Evolutionary conservation across 345 rosid species (phyloP), one percentile per base, ranked within the genome.

Genomic region (Excoecaria agallocha): DNA sequence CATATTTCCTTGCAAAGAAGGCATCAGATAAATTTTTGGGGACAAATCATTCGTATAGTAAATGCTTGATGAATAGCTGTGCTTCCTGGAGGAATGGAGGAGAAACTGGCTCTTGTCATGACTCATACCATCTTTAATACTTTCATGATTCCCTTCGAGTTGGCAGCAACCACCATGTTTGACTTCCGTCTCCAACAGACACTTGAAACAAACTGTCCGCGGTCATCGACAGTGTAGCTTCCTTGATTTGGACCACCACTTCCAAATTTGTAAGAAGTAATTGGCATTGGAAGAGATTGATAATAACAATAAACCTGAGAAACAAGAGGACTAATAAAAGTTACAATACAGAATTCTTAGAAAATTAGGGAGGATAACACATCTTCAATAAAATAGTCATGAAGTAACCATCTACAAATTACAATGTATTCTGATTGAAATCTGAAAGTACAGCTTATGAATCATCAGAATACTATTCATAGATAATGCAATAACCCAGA

Each of bases 201-300:
- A 46, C 78, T 75, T 45, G 78, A 68, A 56, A 75, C 78, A 57
- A 75, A 75, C 57, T 56, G 78, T 46, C 78, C 78, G 35, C 35
- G 58, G 22, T 68, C 66, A 57, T 75, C 67, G 12, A 4, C 38
- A 3, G 37, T 75, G 58, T 75, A 55, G 48, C 57, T 75, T 45
- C 73, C 78, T 15, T 67, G 57, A 20, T 57, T 35, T 35, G 67
- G 59, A 58, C 68, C 72, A 57, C 45, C 57, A 45, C 45, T 24
- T n/a, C 66, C 67, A 30, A 75, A 75, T 59, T 75, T 57, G 72
- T 68, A 71, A 56, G 78, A 75, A 67, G 78, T 67, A 38, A 75
- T 75, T 57, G 78, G 78, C 66, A 68, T 57, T 25, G 78, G 78
- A 37, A 66, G 57, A 48, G 78, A 75, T 67, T 48, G 62, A 49